Percentiles rank a stretch among this genome's conserved stretches.
Conservation (phyloP, 345 rosid genomes). For the Luvunga scandens region DNA sequence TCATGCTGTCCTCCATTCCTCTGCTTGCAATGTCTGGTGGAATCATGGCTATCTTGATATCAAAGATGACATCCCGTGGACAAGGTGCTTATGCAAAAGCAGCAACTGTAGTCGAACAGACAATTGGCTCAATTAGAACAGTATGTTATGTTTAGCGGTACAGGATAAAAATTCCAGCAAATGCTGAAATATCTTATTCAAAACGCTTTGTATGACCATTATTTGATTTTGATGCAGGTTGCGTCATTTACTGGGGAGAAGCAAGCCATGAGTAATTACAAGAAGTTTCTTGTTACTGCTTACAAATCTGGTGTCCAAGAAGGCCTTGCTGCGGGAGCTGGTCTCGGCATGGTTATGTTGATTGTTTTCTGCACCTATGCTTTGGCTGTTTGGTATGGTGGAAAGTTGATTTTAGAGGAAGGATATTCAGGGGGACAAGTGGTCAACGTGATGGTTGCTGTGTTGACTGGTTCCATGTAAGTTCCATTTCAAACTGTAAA, state of each 20-base stretch:
- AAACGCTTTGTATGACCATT: not conserved
- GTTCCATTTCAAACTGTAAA: conserved; percentile 9
- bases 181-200: not conserved
- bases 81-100: conserved; percentile 76
- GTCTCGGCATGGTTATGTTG: conserved; percentile 49
- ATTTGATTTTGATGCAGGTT: conserved; percentile 42
- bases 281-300: conserved; percentile 53
- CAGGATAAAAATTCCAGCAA: not conserved
- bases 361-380: conserved; percentile 56
- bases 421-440: conserved; percentile 78
- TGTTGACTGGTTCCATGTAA: conserved; percentile 80
- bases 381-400: conserved; percentile 82
- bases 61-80: conserved; percentile 65
- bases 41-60: conserved; percentile 40
- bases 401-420: conserved; percentile 64
- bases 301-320: conserved; percentile 63
- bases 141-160: conserved; percentile 30
- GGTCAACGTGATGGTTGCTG: conserved; percentile 64
- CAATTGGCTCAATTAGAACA: conserved; percentile 78
- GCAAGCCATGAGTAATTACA: conserved; percentile 60
- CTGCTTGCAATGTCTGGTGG: conserved; percentile 65
- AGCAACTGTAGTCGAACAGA: conserved; percentile 68
- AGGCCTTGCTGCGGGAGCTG: conserved; percentile 68
- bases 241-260: conserved; percentile 91
- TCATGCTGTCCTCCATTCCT: conserved; percentile 69